Conservation (phyloP, 306 rosid genomes). For the Cyclanthera cordifolia region DNA sequence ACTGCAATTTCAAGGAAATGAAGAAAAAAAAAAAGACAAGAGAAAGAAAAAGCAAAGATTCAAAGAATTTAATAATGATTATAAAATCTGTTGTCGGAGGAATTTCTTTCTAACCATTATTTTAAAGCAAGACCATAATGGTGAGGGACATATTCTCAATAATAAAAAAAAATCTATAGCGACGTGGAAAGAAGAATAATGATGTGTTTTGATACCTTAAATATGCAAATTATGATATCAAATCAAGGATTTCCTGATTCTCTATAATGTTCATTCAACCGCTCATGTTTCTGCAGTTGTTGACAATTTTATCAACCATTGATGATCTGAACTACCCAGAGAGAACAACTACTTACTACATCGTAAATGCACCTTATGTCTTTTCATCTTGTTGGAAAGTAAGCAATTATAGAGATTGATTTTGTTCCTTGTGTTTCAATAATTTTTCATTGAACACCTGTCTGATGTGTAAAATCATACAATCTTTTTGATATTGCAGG, state of each 20-base stretch:
- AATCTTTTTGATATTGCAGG: slow-evolving; percentile 22
- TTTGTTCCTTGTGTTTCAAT: slow-evolving; percentile 2
- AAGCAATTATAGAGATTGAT: slow-evolving; percentile 17
- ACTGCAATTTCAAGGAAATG: slow-evolving; percentile 30
- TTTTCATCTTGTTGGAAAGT: slow-evolving; percentile 99
- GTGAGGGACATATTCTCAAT: slow-evolving; percentile 10
- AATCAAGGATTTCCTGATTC: slow-evolving; percentile 3
- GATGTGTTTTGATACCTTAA: slow-evolving; percentile 13
- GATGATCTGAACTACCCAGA: slow-evolving; percentile 98
- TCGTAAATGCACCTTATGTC: slow-evolving; percentile 74
- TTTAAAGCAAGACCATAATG: neutral
- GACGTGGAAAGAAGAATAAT: neutral
- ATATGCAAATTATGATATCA: neutral
- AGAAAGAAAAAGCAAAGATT: neutral
- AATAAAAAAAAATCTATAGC: neutral
- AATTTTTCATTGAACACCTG: neutral
- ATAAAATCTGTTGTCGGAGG: neutral
- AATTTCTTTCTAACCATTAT: slow-evolving; percentile 13
- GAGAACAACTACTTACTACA: slow-evolving; percentile 76
- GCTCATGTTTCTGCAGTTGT: slow-evolving; percentile 40
- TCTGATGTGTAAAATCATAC: neutral
- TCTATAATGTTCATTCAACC: neutral
- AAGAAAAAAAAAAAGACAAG: neutral
- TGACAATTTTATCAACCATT: slow-evolving; percentile 66
- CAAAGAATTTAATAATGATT: neutral